A percentile compares a stretch with the other conserved stretches of the same genome.
These are phyloP conservation scores for Boehmeria nivea DNA, from an alignment of 306 rosid species.

Conservation along the genomic window DNA sequence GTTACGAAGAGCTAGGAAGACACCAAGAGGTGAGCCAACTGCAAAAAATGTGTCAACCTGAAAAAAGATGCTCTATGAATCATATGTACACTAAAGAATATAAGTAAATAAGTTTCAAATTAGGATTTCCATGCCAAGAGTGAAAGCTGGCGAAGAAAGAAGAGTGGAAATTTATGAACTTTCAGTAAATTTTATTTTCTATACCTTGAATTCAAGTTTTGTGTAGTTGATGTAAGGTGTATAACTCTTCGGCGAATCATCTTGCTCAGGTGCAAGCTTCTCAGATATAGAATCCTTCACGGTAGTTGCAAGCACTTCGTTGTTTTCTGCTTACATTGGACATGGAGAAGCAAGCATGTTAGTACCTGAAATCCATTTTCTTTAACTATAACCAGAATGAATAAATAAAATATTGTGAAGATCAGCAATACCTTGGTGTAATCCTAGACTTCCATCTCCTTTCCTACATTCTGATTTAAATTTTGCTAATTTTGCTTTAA, in stretches of 20 bases:
- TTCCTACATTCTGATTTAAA: slow-evolving; percentile 39
- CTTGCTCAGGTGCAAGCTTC: slow-evolving; percentile 37
- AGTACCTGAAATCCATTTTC: slow-evolving; percentile 1
- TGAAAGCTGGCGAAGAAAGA: not conserved
- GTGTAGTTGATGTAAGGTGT: slow-evolving; percentile 74
- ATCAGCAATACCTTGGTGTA: slow-evolving; percentile 48
- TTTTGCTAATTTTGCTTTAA: slow-evolving; percentile 54
- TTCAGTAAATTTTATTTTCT: not conserved
- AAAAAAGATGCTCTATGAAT: slow-evolving; percentile 17
- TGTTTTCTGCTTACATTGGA: slow-evolving; percentile 30
- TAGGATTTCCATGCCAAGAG: not conserved
- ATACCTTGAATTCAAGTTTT: slow-evolving; percentile 88
- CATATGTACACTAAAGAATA: slow-evolving; percentile 4
- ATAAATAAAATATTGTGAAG: slow-evolving; percentile 5
- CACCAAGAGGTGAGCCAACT: slow-evolving; percentile 99
- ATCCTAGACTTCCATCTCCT: slow-evolving; percentile 26
- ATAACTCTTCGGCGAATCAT: slow-evolving; percentile 41
- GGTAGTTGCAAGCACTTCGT: slow-evolving; percentile 27
- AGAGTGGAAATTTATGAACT: not conserved
- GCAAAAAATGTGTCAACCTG: slow-evolving; percentile 98
- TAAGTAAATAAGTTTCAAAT: not conserved
- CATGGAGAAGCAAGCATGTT: slow-evolving; percentile 4
- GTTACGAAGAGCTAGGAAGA: slow-evolving; percentile 93
- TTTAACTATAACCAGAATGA: slow-evolving; percentile 10
- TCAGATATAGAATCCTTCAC: slow-evolving; percentile 36